Evolutionary conservation across 2,329 filamentous ascomycete species (phyloP), one percentile per base, ranked within the genome.

Genomic region (Fusarium avenaceum): DNA sequence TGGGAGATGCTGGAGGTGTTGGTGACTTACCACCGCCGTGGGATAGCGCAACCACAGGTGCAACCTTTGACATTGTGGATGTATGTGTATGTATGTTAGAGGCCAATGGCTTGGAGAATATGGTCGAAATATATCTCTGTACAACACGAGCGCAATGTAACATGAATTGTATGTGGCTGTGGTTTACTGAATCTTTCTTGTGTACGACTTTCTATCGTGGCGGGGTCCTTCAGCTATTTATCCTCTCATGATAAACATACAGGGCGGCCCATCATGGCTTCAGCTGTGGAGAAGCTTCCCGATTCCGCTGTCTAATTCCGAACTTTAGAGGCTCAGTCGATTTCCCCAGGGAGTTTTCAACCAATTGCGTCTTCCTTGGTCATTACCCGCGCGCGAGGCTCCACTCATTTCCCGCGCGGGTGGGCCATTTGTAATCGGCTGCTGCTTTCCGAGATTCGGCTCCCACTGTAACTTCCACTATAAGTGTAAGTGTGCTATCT

Each of bases 21-120:
- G n/a, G 4, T 19, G 32, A 55, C 44, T 56, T 72, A 82, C 82
- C 81, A 72, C 83, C 83, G 39, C 83, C 83, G 65, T 85, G 83
- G n/a, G 82, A 83, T 20, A 85, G 76, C n/a, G 81, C 81, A 69
- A 85, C 76, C 11, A 83, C 80, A 14, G 82, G 80, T 9, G 76
- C 82, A 48, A 82, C 72, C 35, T 72, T 72, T 19, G 79, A 63
- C 82, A 83, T 84, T 22, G 57, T 76, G 58, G 54, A 30, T 19
- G 54, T 54, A 14, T 58, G 49, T 50, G 20, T 32, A 4, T 62
- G 51, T 48, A 24, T 32, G 3, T 57, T 57, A 43, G 45, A 48
- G 26, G 48, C 26, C 30, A 33, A 32, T 22, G 43, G 24, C 6
- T 44, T 53, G n/a, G 42, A 26, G 39, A 62, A 6, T 20, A 48